A percentile compares a stretch with the other conserved stretches of the same genome.
Conservation (phyloP, 768 basidiomycete genomes). For the Hygrophorus pudorinus region DNA sequence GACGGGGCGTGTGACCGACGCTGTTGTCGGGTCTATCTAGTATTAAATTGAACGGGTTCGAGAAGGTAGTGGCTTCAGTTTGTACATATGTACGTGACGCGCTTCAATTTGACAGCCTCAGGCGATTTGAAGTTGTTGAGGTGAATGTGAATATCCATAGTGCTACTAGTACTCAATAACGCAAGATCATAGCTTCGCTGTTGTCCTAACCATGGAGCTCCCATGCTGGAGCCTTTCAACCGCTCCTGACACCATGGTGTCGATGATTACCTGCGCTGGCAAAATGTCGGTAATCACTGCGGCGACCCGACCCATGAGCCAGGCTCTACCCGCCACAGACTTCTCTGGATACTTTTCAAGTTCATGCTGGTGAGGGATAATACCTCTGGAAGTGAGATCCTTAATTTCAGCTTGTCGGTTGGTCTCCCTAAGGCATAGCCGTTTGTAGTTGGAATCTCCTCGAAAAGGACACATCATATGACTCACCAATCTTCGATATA, state of each 20-base stretch:
- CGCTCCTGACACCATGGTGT: slow-evolving; percentile 54
- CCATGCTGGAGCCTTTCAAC: slow-evolving; percentile 25
- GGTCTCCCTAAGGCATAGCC: slow-evolving; percentile 42
- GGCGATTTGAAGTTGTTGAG: too few relatives aligned
- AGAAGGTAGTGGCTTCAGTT: too few relatives aligned
- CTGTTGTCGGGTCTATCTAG: too few relatives aligned
- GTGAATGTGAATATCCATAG: not conserved
- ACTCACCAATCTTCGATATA: slow-evolving; percentile 78
- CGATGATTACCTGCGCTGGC: slow-evolving; percentile 77
- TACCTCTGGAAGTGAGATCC: slow-evolving; percentile 73
- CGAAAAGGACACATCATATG: slow-evolving; percentile 1
- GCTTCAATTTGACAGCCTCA: too few relatives aligned
- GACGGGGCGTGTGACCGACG: too few relatives aligned
- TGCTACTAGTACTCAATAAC: too few relatives aligned
- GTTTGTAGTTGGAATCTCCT: not conserved
- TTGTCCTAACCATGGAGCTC: slow-evolving; percentile 25
- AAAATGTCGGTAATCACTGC: slow-evolving; percentile 64
- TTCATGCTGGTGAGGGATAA: slow-evolving; percentile 66
- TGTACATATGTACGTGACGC: too few relatives aligned
- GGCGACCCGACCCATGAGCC: slow-evolving; percentile 81
- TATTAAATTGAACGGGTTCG: too few relatives aligned
- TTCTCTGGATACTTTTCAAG: slow-evolving; percentile 77
- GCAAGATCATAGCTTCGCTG: slow-evolving; percentile 38
- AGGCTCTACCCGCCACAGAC: slow-evolving; percentile 51
- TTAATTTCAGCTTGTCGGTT: slow-evolving; percentile 77